Evolutionary conservation across 2,329 filamentous ascomycete species (phyloP).

Genomic region (Exophiala alcalophila): DNA sequence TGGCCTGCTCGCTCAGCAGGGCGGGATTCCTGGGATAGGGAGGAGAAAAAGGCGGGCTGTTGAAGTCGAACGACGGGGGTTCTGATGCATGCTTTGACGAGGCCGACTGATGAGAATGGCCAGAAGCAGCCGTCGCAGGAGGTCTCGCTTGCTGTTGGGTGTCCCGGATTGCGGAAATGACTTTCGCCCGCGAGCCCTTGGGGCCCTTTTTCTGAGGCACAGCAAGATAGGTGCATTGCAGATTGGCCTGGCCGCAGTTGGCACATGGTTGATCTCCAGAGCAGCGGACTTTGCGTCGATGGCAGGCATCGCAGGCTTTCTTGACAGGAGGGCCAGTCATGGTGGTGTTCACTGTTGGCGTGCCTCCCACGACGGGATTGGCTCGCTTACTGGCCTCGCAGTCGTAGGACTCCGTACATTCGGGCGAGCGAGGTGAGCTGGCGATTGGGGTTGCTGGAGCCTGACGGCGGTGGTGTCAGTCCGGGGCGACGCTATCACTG

Average conservation of each 20-base stretch:
- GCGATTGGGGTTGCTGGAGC: too few relatives aligned
- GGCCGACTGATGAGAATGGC: too few relatives aligned
- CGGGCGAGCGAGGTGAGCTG: too few relatives aligned
- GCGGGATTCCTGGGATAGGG: constrained; percentile 57
- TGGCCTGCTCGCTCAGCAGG: constrained; percentile 60
- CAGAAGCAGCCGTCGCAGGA: constrained; percentile 56
- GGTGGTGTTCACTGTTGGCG: too few relatives aligned
- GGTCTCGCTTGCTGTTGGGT: constrained; percentile 59
- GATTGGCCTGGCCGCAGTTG: constrained; percentile 65
- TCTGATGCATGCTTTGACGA: too few relatives aligned
- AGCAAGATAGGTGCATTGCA: constrained; percentile 71
- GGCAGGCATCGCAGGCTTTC: constrained; percentile 34
- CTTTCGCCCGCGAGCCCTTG: constrained; percentile 70
- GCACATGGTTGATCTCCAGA: constrained; percentile 56
- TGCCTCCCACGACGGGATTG: too few relatives aligned
- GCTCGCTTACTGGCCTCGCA: too few relatives aligned
- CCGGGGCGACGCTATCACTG: too few relatives aligned
- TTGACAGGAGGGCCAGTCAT: constrained; percentile 28
- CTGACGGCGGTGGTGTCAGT: too few relatives aligned
- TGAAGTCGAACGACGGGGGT: constrained; percentile 51
- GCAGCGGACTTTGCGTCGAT: constrained; percentile 32
- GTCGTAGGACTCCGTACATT: too few relatives aligned
- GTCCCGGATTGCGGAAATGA: constrained; percentile 70
- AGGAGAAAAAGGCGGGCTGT: constrained; percentile 48
- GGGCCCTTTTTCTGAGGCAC: constrained; percentile 74